Conservation (phyloP, 148 eudicot genomes). For the Camellia lanceoleosa region DNA sequence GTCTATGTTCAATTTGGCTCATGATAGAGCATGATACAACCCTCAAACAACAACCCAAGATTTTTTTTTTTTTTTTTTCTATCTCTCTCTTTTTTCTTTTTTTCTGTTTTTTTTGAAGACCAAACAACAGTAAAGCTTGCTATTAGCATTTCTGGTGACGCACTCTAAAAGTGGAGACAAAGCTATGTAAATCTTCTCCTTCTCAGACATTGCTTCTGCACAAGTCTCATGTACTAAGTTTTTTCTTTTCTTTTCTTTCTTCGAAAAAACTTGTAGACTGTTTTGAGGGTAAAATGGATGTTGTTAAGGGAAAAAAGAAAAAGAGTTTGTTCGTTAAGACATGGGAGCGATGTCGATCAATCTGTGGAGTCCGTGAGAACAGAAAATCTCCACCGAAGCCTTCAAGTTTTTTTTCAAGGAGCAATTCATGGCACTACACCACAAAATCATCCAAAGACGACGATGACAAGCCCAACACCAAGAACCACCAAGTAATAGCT, state of each 20-base stretch:
- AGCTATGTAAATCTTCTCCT: too few species aligned
- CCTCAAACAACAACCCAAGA: neutral
- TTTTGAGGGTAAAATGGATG: conserved; percentile 13
- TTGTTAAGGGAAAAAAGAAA: neutral
- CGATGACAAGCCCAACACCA: neutral
- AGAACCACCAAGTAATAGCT: conserved; percentile 12
- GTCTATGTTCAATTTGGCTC: conserved; percentile 31
- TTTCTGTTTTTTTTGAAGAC: neutral
- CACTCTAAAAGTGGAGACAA: too few species aligned
- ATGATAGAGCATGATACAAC: conserved; percentile 27
- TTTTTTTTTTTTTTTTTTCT: neutral
- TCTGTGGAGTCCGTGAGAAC: neutral
- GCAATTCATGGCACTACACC: conserved; percentile 33
- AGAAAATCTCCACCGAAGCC: neutral
- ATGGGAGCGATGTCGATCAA: conserved; percentile 22
- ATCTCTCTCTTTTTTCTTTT: neutral
- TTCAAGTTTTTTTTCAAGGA: conserved; percentile 6
- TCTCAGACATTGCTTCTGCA: too few species aligned
- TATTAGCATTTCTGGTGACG: too few species aligned
- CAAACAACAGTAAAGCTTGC: too few species aligned
- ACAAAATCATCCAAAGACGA: conserved; percentile 2
- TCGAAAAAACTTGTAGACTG: neutral
- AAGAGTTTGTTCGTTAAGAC: conserved; percentile 25
- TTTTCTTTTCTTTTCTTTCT: too few species aligned
- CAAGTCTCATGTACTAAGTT: too few species aligned